Percentiles rank a stretch among this genome's conserved stretches.
These are phyloP conservation scores for Leccinum incarnatum DNA, from an alignment of 768 basidiomycete genomes.

Conservation along the genomic window DNA sequence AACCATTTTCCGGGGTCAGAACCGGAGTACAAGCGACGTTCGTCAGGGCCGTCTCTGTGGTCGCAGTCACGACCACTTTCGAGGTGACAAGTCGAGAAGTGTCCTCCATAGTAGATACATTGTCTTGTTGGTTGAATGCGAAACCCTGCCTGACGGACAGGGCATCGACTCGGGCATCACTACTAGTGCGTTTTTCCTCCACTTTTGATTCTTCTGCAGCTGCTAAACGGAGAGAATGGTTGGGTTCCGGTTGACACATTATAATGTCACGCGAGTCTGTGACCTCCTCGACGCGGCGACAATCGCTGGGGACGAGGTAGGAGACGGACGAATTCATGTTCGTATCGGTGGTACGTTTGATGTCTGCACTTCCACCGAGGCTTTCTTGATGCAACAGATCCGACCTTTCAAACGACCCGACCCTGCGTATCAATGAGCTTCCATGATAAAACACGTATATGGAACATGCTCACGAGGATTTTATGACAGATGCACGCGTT, in stretches of 20 bases:
- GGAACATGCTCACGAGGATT: conserved; percentile 1
- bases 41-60: background rate
- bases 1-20: background rate
- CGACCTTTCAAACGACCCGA: background rate
- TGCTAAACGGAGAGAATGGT: background rate
- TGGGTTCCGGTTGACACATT: background rate
- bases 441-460: background rate
- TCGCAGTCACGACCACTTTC: background rate
- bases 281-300: background rate
- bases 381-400: background rate
- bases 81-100: background rate
- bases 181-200: background rate
- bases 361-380: background rate
- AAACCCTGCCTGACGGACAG: background rate
- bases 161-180: background rate
- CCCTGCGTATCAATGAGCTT: conserved; percentile 4
- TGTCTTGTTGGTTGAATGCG: background rate
- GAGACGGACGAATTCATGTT: background rate
- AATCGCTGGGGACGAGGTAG: background rate
- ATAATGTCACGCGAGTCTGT: background rate
- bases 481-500: background rate
- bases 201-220: background rate
- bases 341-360: background rate
- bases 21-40: background rate
- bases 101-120: background rate